Evolutionary conservation across 352 stramenopile genomes (phyloP).

Genomic region (Pythium pyrilobum): DNA sequence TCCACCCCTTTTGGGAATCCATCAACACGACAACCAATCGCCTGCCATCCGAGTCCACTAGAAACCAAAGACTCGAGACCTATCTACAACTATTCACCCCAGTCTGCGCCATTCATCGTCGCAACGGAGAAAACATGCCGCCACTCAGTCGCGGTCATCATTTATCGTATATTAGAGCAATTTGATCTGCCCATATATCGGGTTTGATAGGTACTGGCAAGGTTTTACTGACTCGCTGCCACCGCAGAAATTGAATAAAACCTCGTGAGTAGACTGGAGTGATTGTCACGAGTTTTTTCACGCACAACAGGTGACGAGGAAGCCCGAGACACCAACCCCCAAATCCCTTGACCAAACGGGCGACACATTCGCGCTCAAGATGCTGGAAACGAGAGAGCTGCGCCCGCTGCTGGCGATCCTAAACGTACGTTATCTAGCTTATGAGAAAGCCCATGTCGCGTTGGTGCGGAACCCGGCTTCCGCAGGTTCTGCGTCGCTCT

Average conservation of each 20-base stretch:
- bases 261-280: conserved; percentile 6
- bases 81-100: not conserved
- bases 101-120: not conserved
- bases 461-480: not conserved
- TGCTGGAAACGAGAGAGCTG: conserved; percentile 82
- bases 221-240: conserved; percentile 4
- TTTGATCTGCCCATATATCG: not conserved
- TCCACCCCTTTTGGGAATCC: not conserved
- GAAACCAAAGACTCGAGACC: not conserved
- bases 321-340: conserved; percentile 13
- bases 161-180: conserved; percentile 11
- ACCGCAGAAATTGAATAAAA: not conserved
- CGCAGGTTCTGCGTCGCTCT: not conserved
- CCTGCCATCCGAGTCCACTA: conserved; percentile 9
- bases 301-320: conserved; percentile 21
- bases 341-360: conserved; percentile 1
- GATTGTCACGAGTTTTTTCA: conserved; percentile 12
- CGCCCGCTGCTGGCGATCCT: conserved; percentile 74
- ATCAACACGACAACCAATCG: not conserved
- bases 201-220: conserved; percentile 3
- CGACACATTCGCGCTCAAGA: conserved; percentile 16
- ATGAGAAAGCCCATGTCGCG: not conserved
- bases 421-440: conserved; percentile 51
- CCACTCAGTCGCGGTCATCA: not conserved
- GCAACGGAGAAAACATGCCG: not conserved